phyloP scores from a whole-genome alignment of 192 early-diverging fungal species.

The Mortierella antarctica region DNA sequence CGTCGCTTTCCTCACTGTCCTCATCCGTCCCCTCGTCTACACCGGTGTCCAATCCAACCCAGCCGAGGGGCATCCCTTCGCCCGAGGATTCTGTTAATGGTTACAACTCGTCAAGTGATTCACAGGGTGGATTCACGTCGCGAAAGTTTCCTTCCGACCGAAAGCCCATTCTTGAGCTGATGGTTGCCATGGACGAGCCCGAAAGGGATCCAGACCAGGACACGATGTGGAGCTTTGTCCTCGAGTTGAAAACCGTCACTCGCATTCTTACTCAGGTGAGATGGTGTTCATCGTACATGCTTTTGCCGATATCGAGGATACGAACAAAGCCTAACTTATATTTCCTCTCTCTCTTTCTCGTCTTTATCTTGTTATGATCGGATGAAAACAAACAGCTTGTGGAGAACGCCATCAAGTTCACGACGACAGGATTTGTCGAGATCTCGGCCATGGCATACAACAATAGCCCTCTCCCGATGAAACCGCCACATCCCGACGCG shows the following conservation, averaged over 20 bases:
- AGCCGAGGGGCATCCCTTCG: neutral
- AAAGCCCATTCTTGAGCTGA: slow-evolving; percentile 29
- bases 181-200: slow-evolving; percentile 46
- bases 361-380: neutral
- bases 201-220: slow-evolving; percentile 36
- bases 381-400: slow-evolving; percentile 11
- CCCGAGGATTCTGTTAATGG: slow-evolving; percentile 15
- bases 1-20: slow-evolving; percentile 25
- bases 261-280: slow-evolving; percentile 40
- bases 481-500: slow-evolving; percentile 26
- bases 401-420: slow-evolving; percentile 66
- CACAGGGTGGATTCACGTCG: slow-evolving; percentile 8
- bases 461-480: slow-evolving; percentile 16
- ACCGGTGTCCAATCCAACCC: neutral
- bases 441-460: slow-evolving; percentile 41
- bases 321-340: neutral
- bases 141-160: slow-evolving; percentile 3
- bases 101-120: slow-evolving; percentile 13
- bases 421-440: slow-evolving; percentile 60
- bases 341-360: neutral
- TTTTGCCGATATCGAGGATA: neutral
- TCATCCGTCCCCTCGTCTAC: slow-evolving; percentile 11
- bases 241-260: slow-evolving; percentile 32
- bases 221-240: slow-evolving; percentile 24
- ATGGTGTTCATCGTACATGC: neutral